These are phyloP conservation scores for Psilocybe sp. DNA, from an alignment of 768 basidiomycete genomes.

Conservation along the genomic window DNA sequence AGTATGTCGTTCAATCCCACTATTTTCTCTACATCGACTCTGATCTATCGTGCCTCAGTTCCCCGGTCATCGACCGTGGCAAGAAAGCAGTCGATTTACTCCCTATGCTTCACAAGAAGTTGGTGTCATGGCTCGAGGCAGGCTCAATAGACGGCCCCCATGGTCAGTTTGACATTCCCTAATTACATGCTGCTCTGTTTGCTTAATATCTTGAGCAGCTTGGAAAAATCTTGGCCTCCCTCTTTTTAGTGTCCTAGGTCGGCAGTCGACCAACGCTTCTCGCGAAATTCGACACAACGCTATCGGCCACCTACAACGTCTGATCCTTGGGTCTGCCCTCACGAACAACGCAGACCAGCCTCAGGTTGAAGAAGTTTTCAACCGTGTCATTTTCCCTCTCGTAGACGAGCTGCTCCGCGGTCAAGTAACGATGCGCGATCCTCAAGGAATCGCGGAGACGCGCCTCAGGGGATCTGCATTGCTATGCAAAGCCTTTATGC, in stretches of 20 bases:
- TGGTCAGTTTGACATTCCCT: constrained; percentile 28
- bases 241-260: constrained; percentile 65
- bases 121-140: constrained; percentile 56
- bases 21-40: constrained; percentile 3
- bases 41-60: constrained; percentile 38
- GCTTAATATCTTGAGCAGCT: constrained; percentile 32
- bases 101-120: constrained; percentile 64
- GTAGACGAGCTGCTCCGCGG: constrained; percentile 89
- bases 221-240: constrained; percentile 82
- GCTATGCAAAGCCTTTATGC: constrained; percentile 94
- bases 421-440: constrained; percentile 75
- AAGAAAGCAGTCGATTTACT: constrained; percentile 80
- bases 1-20: constrained; percentile 33
- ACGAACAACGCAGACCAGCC: constrained; percentile 50
- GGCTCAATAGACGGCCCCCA: constrained; percentile 38
- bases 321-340: constrained; percentile 76
- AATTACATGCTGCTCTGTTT: background rate
- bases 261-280: constrained; percentile 79
- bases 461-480: constrained; percentile 85
- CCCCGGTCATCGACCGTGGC: constrained; percentile 77
- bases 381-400: constrained; percentile 85
- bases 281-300: constrained; percentile 84
- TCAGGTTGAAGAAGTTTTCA: constrained; percentile 83
- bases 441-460: constrained; percentile 87
- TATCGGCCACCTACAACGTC: constrained; percentile 78